A percentile compares a stretch with the other conserved stretches of the same genome.
Evolutionary conservation across 495 filamentous ascomycete species (phyloP).

Genomic region (Xylaria acuta): DNA sequence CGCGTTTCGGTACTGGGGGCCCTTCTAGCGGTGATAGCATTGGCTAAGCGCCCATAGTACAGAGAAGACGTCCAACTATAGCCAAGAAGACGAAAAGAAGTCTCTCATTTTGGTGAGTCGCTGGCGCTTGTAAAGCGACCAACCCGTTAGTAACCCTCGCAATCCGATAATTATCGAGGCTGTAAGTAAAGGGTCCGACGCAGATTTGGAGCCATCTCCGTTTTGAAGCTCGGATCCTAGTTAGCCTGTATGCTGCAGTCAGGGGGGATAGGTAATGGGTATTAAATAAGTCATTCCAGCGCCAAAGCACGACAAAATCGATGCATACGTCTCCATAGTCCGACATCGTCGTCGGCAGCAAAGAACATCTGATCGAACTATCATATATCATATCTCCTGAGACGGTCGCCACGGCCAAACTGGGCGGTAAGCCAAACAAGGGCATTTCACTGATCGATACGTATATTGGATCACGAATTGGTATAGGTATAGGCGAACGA

Average conservation of each 20-base stretch:
- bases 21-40: neutral
- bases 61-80: neutral
- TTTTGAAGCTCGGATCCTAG: neutral
- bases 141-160: neutral
- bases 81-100: neutral
- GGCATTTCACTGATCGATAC: neutral
- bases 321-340: neutral
- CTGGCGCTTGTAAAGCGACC: conserved; percentile 3
- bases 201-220: neutral
- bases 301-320: neutral
- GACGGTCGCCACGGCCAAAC: neutral
- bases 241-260: neutral
- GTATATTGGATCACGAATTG: neutral
- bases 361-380: neutral
- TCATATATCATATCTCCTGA: neutral
- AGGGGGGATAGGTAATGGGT: neutral
- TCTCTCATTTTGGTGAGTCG: neutral
- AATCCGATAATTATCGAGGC: neutral
- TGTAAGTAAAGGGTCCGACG: neutral
- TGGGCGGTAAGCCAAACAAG: conserved; percentile 16
- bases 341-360: neutral
- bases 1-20: neutral
- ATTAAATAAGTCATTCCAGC: neutral
- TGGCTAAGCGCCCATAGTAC: conserved; percentile 13
- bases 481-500: neutral